Base-by-base conservation (phyloP, 495 filamentous ascomycete species). In the Cryomyces antarcticus region DNA sequence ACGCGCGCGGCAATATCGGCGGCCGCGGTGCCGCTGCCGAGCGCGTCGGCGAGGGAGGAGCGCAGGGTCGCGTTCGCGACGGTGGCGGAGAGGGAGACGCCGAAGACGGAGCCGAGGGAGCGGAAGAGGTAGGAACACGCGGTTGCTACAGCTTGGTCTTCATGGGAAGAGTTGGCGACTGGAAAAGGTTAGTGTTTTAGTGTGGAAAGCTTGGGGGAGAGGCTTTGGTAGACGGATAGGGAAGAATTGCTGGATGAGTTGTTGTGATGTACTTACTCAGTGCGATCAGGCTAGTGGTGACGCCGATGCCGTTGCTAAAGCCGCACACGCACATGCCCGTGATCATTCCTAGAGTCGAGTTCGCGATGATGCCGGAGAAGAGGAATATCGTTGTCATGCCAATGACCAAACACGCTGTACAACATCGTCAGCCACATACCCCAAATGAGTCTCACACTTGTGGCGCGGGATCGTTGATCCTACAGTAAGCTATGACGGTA, bases 121-220 rank as follows among this genome's bases (percentile, higher is more conserved):
- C 85, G 76, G 67, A 93, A 93, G 2, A 92, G 70, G 56, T 92
- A 93, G 1, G 75, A 82, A 56, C 81, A 86, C 2, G 85, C 85
- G 9, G 82, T 87, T 3, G 77, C 78, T 3, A 92, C 69, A 0
- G 84, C 84, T 45, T 82, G 75, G 48, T 89, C 82, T 34, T 70
- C 67, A 0, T 60, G 64, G 6, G 68, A 59, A 0, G 78, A 69
- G 50, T 87, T 86, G 30, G 81, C 73, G 50, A 92, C 55, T 56
- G 28, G 9, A 11, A 49, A 6, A 40, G 28, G 77, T 49, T n/a
- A n/a, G n/a, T n/a, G n/a, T n/a, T n/a, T n/a, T n/a, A n/a, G n/a
- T n/a, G n/a, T n/a, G n/a, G n/a, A n/a, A 69, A 43, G 33, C 33
- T 35, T 35, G 12, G 33, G 12, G 7, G 7, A 7, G 10, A 29